Evolutionary conservation across 164 flowering plant species (phyloP).

Genomic region (Vitis rotundifolia): DNA sequence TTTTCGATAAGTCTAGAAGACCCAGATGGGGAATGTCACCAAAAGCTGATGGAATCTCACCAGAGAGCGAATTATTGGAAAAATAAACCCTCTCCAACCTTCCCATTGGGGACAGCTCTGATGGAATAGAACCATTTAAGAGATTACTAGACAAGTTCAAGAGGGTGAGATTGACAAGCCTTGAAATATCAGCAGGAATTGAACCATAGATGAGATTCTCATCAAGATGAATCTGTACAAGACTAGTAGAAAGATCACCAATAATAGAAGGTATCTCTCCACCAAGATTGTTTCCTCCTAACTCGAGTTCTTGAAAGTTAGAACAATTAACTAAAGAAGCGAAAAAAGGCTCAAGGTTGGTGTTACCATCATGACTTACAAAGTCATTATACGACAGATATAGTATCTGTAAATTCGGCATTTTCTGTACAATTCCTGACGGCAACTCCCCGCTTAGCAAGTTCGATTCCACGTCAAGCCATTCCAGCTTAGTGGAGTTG

Average conservation of each 20-base stretch:
- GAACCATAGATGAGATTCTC: constrained; percentile 69
- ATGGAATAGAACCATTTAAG: constrained; percentile 72
- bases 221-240: constrained; percentile 70
- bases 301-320: constrained; percentile 71
- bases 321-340: constrained; percentile 59
- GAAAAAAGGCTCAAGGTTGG: constrained; percentile 70
- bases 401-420: constrained; percentile 63
- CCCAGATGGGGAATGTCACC: constrained; percentile 75
- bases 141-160: constrained; percentile 77
- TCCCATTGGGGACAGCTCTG: constrained; percentile 44
- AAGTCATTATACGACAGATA: constrained; percentile 73
- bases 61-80: constrained; percentile 68
- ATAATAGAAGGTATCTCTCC: constrained; percentile 66
- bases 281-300: constrained; percentile 77
- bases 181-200: constrained; percentile 73
- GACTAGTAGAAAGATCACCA: constrained; percentile 59
- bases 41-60: constrained; percentile 63
- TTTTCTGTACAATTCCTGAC: constrained; percentile 40
- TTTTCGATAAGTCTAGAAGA: constrained; percentile 76
- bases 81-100: constrained; percentile 72
- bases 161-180: constrained; percentile 75
- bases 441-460: constrained; percentile 67
- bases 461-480: constrained; percentile 86
- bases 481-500: constrained; percentile 68
- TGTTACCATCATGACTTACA: constrained; percentile 60